phyloP scores from a whole-genome alignment of 768 basidiomycete species.

The Mycena pura region DNA sequence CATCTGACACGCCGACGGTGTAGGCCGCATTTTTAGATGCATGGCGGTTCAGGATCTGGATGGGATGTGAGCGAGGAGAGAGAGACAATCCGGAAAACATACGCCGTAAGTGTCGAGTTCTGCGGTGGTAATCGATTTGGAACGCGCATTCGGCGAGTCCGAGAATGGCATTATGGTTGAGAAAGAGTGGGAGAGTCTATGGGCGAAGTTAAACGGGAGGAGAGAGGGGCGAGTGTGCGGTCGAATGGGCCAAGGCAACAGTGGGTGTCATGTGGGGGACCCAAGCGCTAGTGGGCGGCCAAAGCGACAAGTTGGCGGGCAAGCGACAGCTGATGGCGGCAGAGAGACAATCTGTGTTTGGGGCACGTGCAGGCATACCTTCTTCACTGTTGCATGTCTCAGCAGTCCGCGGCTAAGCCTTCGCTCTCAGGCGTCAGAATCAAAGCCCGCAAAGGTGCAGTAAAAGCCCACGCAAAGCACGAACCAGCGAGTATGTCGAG shows the following conservation, averaged over 20 bases:
- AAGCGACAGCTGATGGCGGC: no score
- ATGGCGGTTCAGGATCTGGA: slow-evolving; percentile 77
- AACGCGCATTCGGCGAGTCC: slow-evolving; percentile 79
- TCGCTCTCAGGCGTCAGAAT: slow-evolving; percentile 92
- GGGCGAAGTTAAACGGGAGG: background rate
- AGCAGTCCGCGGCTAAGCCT: slow-evolving; percentile 87
- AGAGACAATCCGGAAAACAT: slow-evolving; percentile 34
- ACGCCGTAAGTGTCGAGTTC: slow-evolving; percentile 82
- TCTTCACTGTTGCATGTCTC: slow-evolving; percentile 98
- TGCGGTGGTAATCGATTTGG: slow-evolving; percentile 81
- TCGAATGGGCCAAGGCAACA: background rate
- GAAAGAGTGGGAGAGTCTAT: background rate
- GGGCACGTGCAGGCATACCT: no score
- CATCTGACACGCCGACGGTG: slow-evolving; percentile 78
- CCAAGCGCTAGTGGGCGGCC: no score
- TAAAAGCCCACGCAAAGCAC: slow-evolving; percentile 93
- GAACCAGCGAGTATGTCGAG: slow-evolving; percentile 69
- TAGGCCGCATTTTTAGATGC: slow-evolving; percentile 70
- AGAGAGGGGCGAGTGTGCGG: background rate
- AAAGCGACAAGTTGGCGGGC: no score
- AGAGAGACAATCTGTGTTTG: no score
- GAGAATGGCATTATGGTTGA: slow-evolving; percentile 17
- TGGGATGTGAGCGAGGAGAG: background rate
- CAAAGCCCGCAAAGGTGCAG: slow-evolving; percentile 91
- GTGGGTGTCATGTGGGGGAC: slow-evolving; percentile 2